Evolutionary conservation across 345 rosid species (phyloP).

Genomic region (Aurinia saxatilis): DNA sequence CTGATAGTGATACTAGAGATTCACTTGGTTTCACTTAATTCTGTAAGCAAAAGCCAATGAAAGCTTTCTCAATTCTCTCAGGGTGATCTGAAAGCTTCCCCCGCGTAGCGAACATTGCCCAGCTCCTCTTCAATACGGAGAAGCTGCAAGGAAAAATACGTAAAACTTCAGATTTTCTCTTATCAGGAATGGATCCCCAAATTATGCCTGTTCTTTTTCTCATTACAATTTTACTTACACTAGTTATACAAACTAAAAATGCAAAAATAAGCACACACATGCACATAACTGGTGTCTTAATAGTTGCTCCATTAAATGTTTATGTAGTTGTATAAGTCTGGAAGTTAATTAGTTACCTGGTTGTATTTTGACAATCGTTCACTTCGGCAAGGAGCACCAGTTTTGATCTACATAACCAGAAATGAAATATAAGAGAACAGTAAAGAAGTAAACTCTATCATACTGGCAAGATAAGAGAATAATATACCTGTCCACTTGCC

Average conservation of each 20-base stretch:
- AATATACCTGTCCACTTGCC: conserved; percentile 89
- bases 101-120: conserved; percentile 76
- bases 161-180: neutral
- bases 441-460: neutral
- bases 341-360: conserved; percentile 47
- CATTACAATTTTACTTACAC: neutral
- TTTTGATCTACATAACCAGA: conserved; percentile 63
- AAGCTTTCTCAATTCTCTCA: conserved; percentile 25
- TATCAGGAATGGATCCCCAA: neutral
- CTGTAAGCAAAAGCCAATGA: conserved; percentile 13
- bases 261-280: neutral
- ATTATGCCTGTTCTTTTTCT: neutral
- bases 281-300: neutral
- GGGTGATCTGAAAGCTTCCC: conserved; percentile 84
- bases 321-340: neutral
- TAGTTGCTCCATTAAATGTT: too few species aligned
- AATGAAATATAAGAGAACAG: neutral
- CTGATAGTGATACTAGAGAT: neutral
- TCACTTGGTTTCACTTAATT: conserved; percentile 4
- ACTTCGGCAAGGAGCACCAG: conserved; percentile 98
- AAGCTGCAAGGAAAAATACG: conserved; percentile 50
- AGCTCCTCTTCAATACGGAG: conserved; percentile 97
- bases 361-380: conserved; percentile 96
- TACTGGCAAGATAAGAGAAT: neutral
- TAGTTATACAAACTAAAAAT: neutral